Base-by-base conservation (phyloP, 2,329 filamentous ascomycete genomes). In the Paecilomyces dactylethromorphus region DNA sequence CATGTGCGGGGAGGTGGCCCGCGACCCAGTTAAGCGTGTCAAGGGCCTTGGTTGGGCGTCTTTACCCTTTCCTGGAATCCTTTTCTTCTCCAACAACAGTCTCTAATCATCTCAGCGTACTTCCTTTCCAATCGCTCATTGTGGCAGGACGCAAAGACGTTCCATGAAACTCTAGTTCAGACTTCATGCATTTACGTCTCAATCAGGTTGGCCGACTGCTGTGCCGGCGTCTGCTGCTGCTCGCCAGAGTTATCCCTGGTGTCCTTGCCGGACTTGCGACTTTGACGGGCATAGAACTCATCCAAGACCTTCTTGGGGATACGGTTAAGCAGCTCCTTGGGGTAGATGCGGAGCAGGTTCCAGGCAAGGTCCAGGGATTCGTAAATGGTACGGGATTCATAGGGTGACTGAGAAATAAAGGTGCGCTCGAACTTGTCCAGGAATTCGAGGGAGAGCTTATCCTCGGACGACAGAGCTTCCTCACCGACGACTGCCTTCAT, bases 401-500 rank as follows among this genome's bases (percentile, higher is more conserved):
- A 99, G 18, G 92, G 81, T 57, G 90, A 91, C 78, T 99, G 94
- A 63, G 84, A 82, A 75, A 99, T 96, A 78, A 97, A 99, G 59
- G 89, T 91, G 64, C 90, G 88, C 81, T 99, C 94, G 73, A 99
- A 99, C 80, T 97, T 97, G 73, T 97, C 93, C 68, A 99, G 81
- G 82, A 99, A 99, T 77, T 99, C 94, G 39, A 99, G 85, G 8
- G 93, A 96, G 59, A 97, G 86, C 82, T 97, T 97, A 80, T 99
- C 94, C 79, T 99, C 94, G 57, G 90, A 85, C 29, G 92, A 96
- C 71, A 99, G 79, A 33, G 94, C 94, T 76, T 99, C 94, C 79
- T 99, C 95, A 80, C 94, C 94, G 60, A 99, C 94, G 76, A 99
- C 94, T 62, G 94, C 94, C 82, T 97, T 99, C 94, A 99, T 99